A percentile compares a stretch with the other conserved stretches of the same genome.
These are phyloP conservation scores for Penicillium bovifimosum DNA, from an alignment of 495 filamentous ascomycete genomes.

Conservation along the genomic window DNA sequence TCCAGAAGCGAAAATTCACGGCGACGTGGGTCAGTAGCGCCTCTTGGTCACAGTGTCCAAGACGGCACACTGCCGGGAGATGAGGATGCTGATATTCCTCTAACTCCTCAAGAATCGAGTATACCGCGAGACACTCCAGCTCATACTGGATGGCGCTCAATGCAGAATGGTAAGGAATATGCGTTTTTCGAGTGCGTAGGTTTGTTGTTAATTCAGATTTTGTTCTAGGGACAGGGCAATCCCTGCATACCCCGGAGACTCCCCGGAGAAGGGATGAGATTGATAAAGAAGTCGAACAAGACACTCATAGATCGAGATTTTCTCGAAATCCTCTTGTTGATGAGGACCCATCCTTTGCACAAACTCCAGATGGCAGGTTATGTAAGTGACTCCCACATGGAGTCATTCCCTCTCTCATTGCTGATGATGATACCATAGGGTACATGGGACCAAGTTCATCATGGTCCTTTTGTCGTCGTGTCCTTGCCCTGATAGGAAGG, in stretches of 20 bases:
- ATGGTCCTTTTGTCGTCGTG: constrained; percentile 33
- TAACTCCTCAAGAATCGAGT: constrained; percentile 1
- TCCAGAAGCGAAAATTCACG: background rate
- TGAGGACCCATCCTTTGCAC: constrained; percentile 25
- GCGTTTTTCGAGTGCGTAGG: background rate
- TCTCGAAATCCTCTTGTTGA: constrained; percentile 29
- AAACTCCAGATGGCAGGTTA: constrained; percentile 26
- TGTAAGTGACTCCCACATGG: constrained; percentile 14
- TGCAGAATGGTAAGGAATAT: background rate
- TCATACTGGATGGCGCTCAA: constrained; percentile 5
- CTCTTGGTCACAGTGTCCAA: background rate
- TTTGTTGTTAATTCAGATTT: background rate
- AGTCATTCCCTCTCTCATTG: background rate
- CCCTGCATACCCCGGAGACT: constrained; percentile 1
- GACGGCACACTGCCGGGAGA: constrained; percentile 2
- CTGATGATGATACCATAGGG: constrained; percentile 10
- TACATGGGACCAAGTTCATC: constrained; percentile 34
- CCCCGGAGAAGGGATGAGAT: background rate
- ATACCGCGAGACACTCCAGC: background rate
- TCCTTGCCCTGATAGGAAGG: constrained; percentile 25
- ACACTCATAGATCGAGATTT: constrained; percentile 18
- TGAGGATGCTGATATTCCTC: constrained; percentile 1
- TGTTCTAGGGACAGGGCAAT: constrained; percentile 4
- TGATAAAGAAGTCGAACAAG: constrained; percentile 12
- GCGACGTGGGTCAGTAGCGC: background rate